Base-by-base conservation (phyloP, 2,329 filamentous ascomycete species). In the Chrysosporium keratinophilum region DNA sequence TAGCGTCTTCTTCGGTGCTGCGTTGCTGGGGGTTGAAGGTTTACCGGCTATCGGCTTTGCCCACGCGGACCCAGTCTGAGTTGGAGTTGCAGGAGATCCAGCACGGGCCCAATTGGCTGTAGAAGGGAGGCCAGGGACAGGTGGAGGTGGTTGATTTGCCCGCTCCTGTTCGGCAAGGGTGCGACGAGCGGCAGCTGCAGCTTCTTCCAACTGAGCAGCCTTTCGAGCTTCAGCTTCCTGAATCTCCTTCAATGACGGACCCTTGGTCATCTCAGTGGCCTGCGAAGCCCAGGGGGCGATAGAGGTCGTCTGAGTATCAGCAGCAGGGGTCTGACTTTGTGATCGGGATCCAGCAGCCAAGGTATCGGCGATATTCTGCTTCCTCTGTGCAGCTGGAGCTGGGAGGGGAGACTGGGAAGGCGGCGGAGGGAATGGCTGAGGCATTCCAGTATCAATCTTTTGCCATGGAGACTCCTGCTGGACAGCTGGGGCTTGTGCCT, bases 241-340 rank as follows among this genome's bases (percentile, higher is more conserved):
- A 20, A 98, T 98, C 66, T 98, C 90, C 72, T 89, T 95, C 58
- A 98, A 75, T 56, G 90, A 96, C 1, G 91, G 93, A 0, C 89
- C 90, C 69, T 87, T 94, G 40, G 87, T 82, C 20, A 78, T 72
- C 47, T 86, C 84, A 40, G 75, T 72, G 2, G 80, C 79, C 59
- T 97, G 89, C 68, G 93, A 93, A 4, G 93, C 93, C 93, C 93
- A 98, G 0, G 93, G 93, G 0, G 93, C 93, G 60, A 96, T 74
- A 0, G 91, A 88, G 3, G 89, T 77, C n/a, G 59, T 76, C 5
- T 79, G 78, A 1, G 79, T 79, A 50, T 85, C 82, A 3, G 43
- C 51, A 28, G 77, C 72, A 0, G 80, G 90, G 0, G 88, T 94
- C 59, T 87, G 85, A 1, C 85, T 87, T 58, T 83, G 84, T 20